Conservation (phyloP, 495 filamentous ascomycete genomes). For the Neurospora africana region DNA sequence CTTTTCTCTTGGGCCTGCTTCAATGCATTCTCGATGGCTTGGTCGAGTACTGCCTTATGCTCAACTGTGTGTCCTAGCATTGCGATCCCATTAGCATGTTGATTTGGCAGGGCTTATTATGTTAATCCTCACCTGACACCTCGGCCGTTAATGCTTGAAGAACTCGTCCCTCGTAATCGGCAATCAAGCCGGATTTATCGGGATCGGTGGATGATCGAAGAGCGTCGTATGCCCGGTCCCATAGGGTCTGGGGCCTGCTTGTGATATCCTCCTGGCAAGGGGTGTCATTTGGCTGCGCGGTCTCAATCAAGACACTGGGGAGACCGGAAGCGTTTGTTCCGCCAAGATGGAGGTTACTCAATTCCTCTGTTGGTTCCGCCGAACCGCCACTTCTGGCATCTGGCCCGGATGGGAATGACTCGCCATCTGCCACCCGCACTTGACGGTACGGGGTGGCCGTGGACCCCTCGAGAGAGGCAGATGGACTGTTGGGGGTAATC, state of each 20-base stretch:
- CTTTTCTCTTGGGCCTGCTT: neutral
- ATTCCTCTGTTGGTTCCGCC: neutral
- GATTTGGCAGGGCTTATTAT: rapidly evolving
- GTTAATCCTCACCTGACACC: neutral
- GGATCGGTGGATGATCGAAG: neutral
- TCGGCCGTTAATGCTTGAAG: neutral
- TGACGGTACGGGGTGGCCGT: neutral
- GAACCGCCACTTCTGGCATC: neutral
- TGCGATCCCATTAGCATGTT: neutral
- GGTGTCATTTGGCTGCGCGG: neutral
- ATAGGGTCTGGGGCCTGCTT: neutral
- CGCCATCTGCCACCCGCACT: neutral
- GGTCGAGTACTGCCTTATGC: neutral
- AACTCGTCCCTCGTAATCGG: neutral
- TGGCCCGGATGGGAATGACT: neutral
- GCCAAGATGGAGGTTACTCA: neutral
- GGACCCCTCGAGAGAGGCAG: neutral
- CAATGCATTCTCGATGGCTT: neutral
- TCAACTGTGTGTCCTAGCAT: neutral
- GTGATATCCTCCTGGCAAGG: neutral
- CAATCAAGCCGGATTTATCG: neutral
- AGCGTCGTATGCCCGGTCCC: neutral
- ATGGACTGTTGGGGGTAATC: neutral
- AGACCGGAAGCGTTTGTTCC: neutral
- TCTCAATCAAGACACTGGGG: neutral